Evolutionary conservation across 106 monocot species (phyloP).

Genomic region (Alisma plantagoaquatica): DNA sequence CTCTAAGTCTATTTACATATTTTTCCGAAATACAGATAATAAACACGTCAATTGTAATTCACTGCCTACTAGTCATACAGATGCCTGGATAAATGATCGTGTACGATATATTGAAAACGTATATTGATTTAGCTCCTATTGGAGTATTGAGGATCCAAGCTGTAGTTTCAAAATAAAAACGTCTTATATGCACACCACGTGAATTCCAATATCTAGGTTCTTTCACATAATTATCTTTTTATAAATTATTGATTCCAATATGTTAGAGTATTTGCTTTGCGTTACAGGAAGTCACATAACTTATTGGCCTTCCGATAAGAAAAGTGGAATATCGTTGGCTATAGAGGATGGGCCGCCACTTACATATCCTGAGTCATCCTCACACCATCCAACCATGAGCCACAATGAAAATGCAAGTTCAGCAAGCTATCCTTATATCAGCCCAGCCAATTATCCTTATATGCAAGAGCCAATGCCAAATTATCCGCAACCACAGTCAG

Average conservation of each 20-base stretch:
- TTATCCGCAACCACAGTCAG: neutral
- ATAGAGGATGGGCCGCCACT: slow-evolving; percentile 48
- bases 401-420: slow-evolving; percentile 5
- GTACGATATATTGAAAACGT: too few relatives aligned
- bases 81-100: too few relatives aligned
- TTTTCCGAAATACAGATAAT: too few relatives aligned
- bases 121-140: too few relatives aligned
- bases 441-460: neutral
- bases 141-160: too few relatives aligned
- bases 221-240: too few relatives aligned
- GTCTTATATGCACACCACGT: too few relatives aligned
- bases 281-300: slow-evolving; percentile 19
- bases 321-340: slow-evolving; percentile 28
- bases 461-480: neutral
- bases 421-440: neutral
- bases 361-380: slow-evolving; percentile 20
- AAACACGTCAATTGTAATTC: too few relatives aligned
- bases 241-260: neutral
- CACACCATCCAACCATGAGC: neutral
- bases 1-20: too few relatives aligned
- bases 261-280: neutral
- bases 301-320: slow-evolving; percentile 9
- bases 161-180: too few relatives aligned
- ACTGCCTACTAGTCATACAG: too few relatives aligned
- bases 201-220: too few relatives aligned